Base-by-base conservation (phyloP, 768 basidiomycete species). In the Amyloporia xantha region DNA sequence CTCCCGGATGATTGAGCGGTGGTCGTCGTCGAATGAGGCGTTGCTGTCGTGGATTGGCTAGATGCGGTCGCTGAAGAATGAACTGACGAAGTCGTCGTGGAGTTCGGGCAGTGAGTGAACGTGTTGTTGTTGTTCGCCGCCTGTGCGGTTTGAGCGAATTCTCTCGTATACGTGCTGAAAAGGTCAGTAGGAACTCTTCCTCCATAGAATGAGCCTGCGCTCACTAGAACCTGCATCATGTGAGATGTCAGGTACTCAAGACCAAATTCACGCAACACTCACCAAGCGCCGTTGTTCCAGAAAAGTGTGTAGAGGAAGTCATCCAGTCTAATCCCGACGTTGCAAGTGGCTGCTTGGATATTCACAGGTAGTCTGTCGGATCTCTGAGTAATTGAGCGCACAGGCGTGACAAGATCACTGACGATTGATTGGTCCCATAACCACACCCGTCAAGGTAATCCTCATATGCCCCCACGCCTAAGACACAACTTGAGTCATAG, bases 61-160 rank as follows among this genome's bases (percentile, higher is more conserved):
- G n/a, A n/a, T n/a, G n/a, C n/a, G n/a, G n/a, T n/a, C n/a, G n/a
- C n/a, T n/a, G n/a, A n/a, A n/a, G n/a, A n/a, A n/a, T 9, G 9
- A 13, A 39, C 7, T 13, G 38, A 9, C 6, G 38, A 39, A 10
- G 41, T 20, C 28, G 23, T 3, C 38, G 17, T 27, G 54, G 9
- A 27, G 33, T 56, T 38, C 0, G 55, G 45, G 44, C 65, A 66
- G 40, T 61, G 57, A 12, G 61, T 62, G 46, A 63, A 66, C 0
- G 62, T 62, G 41, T 66, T 61, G 56, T 61, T 59, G 17, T 53
- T 53, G 25, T 54, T 50, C 20, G 42, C 47, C 2, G 45, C 46
- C n/a, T 65, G 57, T 23, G 60, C 54, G 11, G 33, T 19, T 9
- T 47, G 45, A 2, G 54, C 57, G 5, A 47, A 48, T 17, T 61